A percentile compares a stretch with the other conserved stretches of the same genome.
Conservation (phyloP, 225 moss, liverwort and hornwort species). For the Pseudisothecium myosuroides region DNA sequence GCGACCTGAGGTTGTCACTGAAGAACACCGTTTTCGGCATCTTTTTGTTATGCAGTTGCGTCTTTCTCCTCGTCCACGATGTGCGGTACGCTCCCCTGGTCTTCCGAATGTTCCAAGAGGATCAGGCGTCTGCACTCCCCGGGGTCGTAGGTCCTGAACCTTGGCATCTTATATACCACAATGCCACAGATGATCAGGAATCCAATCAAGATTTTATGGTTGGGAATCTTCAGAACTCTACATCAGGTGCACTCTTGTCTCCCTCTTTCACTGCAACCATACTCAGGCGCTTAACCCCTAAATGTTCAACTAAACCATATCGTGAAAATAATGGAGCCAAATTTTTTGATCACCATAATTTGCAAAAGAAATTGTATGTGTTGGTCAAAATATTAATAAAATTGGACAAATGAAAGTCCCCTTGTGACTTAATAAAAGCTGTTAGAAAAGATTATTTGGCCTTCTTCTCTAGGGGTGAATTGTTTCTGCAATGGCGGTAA, state of each 20-base stretch:
- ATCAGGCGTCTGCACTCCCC: neutral
- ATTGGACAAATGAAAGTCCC: neutral
- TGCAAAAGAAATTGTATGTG: neutral
- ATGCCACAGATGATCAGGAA: neutral
- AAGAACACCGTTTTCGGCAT: neutral
- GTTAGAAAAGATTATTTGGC: neutral
- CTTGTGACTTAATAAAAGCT: neutral
- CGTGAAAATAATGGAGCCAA: neutral
- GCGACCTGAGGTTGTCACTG: neutral
- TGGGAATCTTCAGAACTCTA: neutral
- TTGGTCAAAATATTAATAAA: neutral
- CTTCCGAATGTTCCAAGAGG: neutral
- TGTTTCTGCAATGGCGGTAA: neutral
- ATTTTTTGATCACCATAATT: neutral
- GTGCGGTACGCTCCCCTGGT: conserved; percentile 9
- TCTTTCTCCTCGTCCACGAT: conserved; percentile 8
- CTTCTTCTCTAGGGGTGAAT: neutral
- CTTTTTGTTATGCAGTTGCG: conserved; percentile 12
- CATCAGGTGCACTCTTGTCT: neutral
- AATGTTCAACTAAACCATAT: neutral
- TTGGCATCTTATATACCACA: neutral
- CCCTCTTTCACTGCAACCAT: neutral
- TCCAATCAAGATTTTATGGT: neutral
- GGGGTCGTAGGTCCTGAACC: neutral
- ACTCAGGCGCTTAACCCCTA: neutral